Evolutionary conservation across 2,329 filamentous ascomycete species (phyloP).

Genomic region (Nigrospora osmanthi): DNA sequence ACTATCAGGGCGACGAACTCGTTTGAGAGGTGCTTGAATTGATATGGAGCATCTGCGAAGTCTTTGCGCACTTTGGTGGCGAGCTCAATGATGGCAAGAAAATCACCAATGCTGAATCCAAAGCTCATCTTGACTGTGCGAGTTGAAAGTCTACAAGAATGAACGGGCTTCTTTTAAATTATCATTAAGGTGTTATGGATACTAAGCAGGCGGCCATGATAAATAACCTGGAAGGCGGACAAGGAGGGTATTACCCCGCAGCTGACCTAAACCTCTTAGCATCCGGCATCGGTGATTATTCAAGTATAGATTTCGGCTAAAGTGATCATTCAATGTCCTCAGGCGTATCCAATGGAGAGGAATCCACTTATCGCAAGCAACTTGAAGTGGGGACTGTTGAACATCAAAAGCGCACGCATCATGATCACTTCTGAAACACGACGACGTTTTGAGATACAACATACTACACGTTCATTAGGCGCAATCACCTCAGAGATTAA

Average conservation of each 20-base stretch:
- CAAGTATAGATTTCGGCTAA: no score
- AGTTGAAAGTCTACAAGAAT: not conserved
- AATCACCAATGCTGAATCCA: slow-evolving; percentile 24
- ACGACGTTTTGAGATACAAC: not conserved
- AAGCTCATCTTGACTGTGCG: slow-evolving; percentile 19
- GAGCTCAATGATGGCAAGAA: slow-evolving; percentile 19
- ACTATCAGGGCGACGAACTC: slow-evolving; percentile 10
- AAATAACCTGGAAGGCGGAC: no score
- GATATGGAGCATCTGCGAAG: slow-evolving; percentile 15
- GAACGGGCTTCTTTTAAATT: not conserved
- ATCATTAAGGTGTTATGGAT: no score
- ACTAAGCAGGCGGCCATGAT: no score
- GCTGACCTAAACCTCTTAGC: no score
- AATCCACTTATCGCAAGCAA: not conserved
- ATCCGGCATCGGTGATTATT: no score
- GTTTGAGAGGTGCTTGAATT: slow-evolving; percentile 14
- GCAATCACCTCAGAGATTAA: no score
- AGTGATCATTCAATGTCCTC: no score
- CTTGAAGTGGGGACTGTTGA: not conserved
- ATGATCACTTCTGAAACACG: not conserved
- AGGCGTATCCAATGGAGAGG: not conserved
- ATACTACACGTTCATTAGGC: no score
- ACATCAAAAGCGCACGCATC: not conserved
- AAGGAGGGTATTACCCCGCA: no score
- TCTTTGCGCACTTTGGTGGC: slow-evolving; percentile 15